Base-by-base conservation (phyloP, 2,329 filamentous ascomycete genomes). In the Metarhizium sp. region DNA sequence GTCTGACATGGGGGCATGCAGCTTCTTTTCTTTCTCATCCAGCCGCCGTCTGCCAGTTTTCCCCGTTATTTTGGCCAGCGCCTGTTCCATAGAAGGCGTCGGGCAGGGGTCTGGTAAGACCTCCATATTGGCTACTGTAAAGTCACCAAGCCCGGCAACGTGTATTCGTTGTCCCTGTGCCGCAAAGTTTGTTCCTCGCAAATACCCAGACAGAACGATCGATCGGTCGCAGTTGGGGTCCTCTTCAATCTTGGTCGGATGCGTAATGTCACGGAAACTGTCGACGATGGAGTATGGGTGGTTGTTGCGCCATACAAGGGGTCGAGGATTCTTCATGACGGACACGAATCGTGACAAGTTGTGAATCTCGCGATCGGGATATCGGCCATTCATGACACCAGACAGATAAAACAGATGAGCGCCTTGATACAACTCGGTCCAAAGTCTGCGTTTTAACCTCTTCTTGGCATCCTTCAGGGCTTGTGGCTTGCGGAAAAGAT, bases 1-100 rank as follows among this genome's bases (percentile, higher is more conserved):
- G 71, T 99, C 94, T 30, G 92, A 96, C 92, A 99, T 97, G 38
- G 94, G 95, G 2, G 94, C 95, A 71, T 96, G 95, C 5, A 99
- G 75, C 63, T 95, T 84, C 74, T 96, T 96, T 67, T 99, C 92
- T 73, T 97, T 99, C 67, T 99, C 94, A 36, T 95, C 94, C 14
- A 99, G 74, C 55, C 92, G 81, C 65, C 86, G 84, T 60, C 91
- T 79, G 45, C 86, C 86, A 38, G 85, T 85, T 70, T 95, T 96
- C 3, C 92, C 92, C 0, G 86, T 85, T 2, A 84, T 82, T 67
- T 95, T 96, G 43, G 90, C 89, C 45, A 92, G 75, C 6, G 89
- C 90, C 70, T 94, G 89, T 64, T 96, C 88, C 78, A 95, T 91
- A 54, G 84, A 86, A 1, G 94, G 94, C 0, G 94, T 99, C 1